These are phyloP conservation scores for Ambrosiella xylebori DNA, from an alignment of 2,329 filamentous ascomycete species.

Conservation along the genomic window DNA sequence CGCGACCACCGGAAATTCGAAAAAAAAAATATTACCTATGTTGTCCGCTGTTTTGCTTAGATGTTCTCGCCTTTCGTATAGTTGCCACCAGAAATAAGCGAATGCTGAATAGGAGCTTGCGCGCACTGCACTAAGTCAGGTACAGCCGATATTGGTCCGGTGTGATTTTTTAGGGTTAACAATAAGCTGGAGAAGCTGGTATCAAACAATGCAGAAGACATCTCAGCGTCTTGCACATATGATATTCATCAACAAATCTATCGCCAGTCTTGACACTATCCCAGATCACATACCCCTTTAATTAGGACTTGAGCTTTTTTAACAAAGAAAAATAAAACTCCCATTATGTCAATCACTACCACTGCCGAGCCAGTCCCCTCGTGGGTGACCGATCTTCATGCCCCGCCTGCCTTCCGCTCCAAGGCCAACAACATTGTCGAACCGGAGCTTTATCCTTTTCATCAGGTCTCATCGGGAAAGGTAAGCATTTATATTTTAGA, in stretches of 20 bases:
- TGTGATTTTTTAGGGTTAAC: neutral
- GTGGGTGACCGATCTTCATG: slow-evolving; percentile 72
- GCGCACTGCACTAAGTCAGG: neutral
- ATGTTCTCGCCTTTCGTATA: neutral
- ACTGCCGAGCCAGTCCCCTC: slow-evolving; percentile 31
- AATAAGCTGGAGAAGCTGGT: neutral
- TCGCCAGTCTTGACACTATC: neutral
- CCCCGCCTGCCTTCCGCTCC: slow-evolving; percentile 46
- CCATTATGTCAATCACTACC: neutral
- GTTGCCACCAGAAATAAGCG: neutral
- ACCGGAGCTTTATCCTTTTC: slow-evolving; percentile 64
- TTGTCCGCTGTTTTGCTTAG: neutral
- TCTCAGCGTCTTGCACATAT: neutral
- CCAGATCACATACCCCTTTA: neutral
- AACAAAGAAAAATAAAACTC: neutral
- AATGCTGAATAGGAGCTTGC: neutral
- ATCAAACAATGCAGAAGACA: neutral
- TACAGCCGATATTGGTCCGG: neutral
- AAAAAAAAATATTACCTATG: neutral
- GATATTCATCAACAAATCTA: neutral
- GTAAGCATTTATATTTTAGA: slow-evolving; percentile 20
- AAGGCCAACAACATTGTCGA: slow-evolving; percentile 58
- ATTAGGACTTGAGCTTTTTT: neutral
- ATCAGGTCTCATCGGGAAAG: slow-evolving; percentile 34
- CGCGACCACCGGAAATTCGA: neutral